phyloP scores from a whole-genome alignment of 495 filamentous ascomycete genomes.

The Xylaria acuta region DNA sequence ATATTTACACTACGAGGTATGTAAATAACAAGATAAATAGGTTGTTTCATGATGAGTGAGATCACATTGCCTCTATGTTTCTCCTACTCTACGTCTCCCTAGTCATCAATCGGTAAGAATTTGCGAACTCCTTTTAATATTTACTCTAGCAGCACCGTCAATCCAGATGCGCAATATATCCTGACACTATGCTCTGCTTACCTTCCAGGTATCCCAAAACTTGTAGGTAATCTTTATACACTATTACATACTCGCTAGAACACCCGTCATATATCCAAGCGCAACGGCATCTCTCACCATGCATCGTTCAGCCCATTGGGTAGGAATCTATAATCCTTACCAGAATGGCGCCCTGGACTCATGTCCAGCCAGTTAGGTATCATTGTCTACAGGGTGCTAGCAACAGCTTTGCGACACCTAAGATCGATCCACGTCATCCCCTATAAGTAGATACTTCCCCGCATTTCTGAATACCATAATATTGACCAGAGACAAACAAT shows the following conservation, averaged over 20 bases:
- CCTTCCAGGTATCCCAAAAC: neutral
- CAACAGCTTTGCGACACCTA: neutral
- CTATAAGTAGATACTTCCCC: neutral
- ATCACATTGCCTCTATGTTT: neutral
- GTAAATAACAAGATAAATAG: too few species aligned
- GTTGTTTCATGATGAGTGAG: too few species aligned
- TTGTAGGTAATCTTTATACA: neutral
- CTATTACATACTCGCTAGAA: neutral
- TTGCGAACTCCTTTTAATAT: constrained; percentile 1
- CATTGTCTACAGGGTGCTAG: neutral
- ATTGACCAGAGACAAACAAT: neutral
- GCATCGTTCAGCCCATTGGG: too few species aligned
- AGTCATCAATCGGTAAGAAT: neutral
- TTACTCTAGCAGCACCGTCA: neutral
- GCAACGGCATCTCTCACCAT: neutral
- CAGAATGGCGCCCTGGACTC: neutral
- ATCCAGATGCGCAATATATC: neutral
- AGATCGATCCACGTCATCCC: neutral
- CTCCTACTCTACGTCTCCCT: neutral
- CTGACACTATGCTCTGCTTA: neutral
- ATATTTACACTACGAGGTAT: too few species aligned
- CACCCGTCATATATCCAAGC: neutral
- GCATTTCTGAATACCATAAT: neutral
- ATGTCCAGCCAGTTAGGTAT: too few species aligned
- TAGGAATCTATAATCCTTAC: neutral